A percentile compares a stretch with the other conserved stretches of the same genome.
Conservation (phyloP, 2,329 filamentous ascomycete genomes). For the Monilinia fructicola region DNA sequence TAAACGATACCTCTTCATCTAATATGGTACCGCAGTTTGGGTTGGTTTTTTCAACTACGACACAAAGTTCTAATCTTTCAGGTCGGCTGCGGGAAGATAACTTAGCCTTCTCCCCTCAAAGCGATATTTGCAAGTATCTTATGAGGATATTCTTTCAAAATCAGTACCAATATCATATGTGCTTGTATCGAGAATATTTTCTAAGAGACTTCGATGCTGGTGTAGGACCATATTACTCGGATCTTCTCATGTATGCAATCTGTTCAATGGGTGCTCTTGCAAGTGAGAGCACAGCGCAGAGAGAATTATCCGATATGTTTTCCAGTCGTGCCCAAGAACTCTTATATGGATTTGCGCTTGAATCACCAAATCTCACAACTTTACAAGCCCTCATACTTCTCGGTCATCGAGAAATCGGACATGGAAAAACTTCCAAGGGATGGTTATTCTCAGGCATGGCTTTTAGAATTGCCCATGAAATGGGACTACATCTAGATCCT, state of each 20-base stretch:
- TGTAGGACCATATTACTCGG: conserved; percentile 50
- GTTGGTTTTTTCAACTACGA: not conserved
- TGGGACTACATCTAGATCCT: conserved; percentile 53
- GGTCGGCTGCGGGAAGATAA: not conserved
- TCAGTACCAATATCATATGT: conserved; percentile 52
- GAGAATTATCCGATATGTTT: conserved; percentile 46
- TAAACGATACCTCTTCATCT: conserved; percentile 21
- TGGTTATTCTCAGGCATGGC: conserved; percentile 55
- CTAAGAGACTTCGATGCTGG: conserved; percentile 51
- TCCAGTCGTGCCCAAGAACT: conserved; percentile 46
- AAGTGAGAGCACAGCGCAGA: conserved; percentile 42
- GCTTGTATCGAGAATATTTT: conserved; percentile 52
- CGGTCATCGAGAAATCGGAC: conserved; percentile 50
- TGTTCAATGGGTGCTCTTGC: conserved; percentile 51
- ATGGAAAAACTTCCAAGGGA: conserved; percentile 50
- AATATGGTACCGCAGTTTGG: not conserved
- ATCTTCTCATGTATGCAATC: conserved; percentile 50
- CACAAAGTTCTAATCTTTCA: not conserved
- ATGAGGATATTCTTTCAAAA: conserved; percentile 51
- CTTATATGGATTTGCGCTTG: conserved; percentile 48
- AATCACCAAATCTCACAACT: conserved; percentile 49
- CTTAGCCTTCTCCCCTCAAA: conserved; percentile 45
- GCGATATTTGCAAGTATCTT: conserved; percentile 47
- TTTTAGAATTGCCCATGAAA: conserved; percentile 52
- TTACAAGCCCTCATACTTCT: conserved; percentile 48